phyloP scores from a whole-genome alignment of 805 yeast genomes.

The Candida orba region DNA sequence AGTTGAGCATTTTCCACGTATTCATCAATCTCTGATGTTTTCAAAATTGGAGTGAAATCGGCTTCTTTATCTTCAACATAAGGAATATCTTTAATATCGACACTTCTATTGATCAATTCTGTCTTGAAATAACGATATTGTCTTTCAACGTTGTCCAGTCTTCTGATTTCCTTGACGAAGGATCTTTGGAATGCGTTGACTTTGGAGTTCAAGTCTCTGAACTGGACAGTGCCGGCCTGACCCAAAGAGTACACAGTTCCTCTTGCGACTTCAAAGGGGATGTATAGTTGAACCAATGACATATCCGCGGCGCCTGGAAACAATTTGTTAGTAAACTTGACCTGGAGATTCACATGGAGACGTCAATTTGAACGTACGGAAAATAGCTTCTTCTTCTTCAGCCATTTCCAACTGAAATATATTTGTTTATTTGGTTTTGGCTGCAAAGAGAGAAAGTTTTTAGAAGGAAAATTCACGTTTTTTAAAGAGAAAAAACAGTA shows the following conservation, averaged over 20 bases:
- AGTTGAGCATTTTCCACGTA: conserved; percentile 57
- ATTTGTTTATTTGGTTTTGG: not conserved
- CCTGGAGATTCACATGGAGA: not conserved
- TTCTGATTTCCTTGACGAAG: conserved; percentile 82
- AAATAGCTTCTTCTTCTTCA: conserved; percentile 35
- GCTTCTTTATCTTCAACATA: conserved; percentile 23
- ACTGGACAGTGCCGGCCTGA: conserved; percentile 78
- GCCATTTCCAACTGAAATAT: not conserved
- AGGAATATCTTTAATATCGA: conserved; percentile 28
- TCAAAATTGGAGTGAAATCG: conserved; percentile 23
- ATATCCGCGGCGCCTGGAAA: conserved; percentile 82
- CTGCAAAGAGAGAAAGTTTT: not conserved
- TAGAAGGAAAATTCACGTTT: not conserved
- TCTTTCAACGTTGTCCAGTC: conserved; percentile 78
- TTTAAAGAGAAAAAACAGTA: not conserved
- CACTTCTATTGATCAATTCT: conserved; percentile 41
- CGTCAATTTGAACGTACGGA: conserved; percentile 26
- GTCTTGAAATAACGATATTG: conserved; percentile 58
- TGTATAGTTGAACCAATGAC: conserved; percentile 88
- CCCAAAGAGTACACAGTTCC: conserved; percentile 84
- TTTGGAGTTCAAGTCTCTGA: conserved; percentile 80
- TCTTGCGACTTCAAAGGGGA: conserved; percentile 86
- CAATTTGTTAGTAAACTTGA: conserved; percentile 7
- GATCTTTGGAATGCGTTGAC: conserved; percentile 84
- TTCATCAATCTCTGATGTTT: conserved; percentile 43